phyloP scores from a whole-genome alignment of 1,139 yeast species.

The Oligophagozyma castellii region DNA sequence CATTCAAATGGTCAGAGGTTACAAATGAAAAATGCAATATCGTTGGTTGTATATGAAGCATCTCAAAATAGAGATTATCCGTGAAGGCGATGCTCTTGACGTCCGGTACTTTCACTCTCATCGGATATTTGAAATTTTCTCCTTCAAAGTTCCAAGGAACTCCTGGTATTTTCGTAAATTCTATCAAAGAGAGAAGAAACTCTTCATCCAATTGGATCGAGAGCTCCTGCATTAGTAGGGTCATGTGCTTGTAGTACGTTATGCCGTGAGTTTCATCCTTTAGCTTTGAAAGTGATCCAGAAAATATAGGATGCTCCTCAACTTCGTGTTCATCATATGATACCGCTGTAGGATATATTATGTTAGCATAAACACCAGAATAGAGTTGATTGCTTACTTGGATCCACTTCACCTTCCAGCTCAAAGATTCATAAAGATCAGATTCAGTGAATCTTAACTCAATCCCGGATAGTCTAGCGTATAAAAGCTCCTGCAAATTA shows the following conservation, averaged over 20 bases:
- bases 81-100: slow-evolving; percentile 48
- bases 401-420: slow-evolving; percentile 81
- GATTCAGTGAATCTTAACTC: slow-evolving; percentile 77
- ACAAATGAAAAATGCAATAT: slow-evolving; percentile 83
- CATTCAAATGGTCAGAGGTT: slow-evolving; percentile 69
- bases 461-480: slow-evolving; percentile 65
- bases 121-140: slow-evolving; percentile 27
- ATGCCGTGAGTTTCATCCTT: slow-evolving; percentile 90
- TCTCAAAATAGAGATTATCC: slow-evolving; percentile 80
- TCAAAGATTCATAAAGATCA: slow-evolving; percentile 66
- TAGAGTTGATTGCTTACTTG: slow-evolving; percentile 87
- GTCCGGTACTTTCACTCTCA: slow-evolving; percentile 52
- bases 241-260: slow-evolving; percentile 78
- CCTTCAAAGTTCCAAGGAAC: slow-evolving; percentile 47
- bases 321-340: slow-evolving; percentile 78
- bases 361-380: slow-evolving; percentile 80
- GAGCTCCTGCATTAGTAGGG: slow-evolving; percentile 77
- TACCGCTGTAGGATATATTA: slow-evolving; percentile 82
- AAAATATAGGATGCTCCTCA: slow-evolving; percentile 81
- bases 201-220: slow-evolving; percentile 91
- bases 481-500: slow-evolving; percentile 63
- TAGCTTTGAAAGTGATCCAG: slow-evolving; percentile 70
- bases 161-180: slow-evolving; percentile 60
- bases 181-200: slow-evolving; percentile 69
- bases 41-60: slow-evolving; percentile 83